Percentiles rank a stretch among this genome's conserved stretches.
phyloP scores from a whole-genome alignment of 2,329 filamentous ascomycete species.

The Trichoderma harzianum region DNA sequence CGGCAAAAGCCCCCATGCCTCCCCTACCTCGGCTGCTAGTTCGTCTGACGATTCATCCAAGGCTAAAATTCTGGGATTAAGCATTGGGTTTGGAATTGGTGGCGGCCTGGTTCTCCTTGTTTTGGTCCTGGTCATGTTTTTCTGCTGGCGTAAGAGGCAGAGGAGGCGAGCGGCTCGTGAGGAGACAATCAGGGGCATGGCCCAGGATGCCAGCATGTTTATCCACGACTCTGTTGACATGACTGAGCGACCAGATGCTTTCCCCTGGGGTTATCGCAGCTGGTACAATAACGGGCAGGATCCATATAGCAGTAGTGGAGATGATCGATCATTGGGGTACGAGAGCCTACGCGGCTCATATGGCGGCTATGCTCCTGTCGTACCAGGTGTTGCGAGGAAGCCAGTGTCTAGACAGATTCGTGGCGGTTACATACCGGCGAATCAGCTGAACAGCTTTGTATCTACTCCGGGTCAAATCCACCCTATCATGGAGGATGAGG shows the following conservation, averaged over 20 bases:
- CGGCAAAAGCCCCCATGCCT: slow-evolving; percentile 17
- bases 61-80: slow-evolving; percentile 49
- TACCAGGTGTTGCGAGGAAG: slow-evolving; percentile 33
- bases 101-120: slow-evolving; percentile 48
- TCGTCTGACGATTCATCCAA: slow-evolving; percentile 23
- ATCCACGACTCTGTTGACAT: slow-evolving; percentile 45
- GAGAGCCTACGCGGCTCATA: slow-evolving; percentile 39
- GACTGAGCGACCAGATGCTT: slow-evolving; percentile 38
- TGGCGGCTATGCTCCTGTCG: slow-evolving; percentile 18
- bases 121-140: slow-evolving; percentile 45
- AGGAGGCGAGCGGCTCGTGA: slow-evolving; percentile 40
- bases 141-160: slow-evolving; percentile 48
- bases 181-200: slow-evolving; percentile 46
- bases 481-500: slow-evolving; percentile 58
- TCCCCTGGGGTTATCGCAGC: slow-evolving; percentile 28
- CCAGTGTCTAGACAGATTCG: slow-evolving; percentile 30
- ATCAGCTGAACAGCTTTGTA: slow-evolving; percentile 28
- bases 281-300: slow-evolving; percentile 47
- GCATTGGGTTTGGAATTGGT: slow-evolving; percentile 63
- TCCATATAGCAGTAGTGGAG: slow-evolving; percentile 33
- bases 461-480: slow-evolving; percentile 46
- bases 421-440: slow-evolving; percentile 34
- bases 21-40: slow-evolving; percentile 24
- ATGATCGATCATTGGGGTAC: slow-evolving; percentile 45
- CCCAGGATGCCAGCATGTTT: slow-evolving; percentile 49